Conservation (phyloP, 257 asterid genomes). For the Nicotiana knightiana region DNA sequence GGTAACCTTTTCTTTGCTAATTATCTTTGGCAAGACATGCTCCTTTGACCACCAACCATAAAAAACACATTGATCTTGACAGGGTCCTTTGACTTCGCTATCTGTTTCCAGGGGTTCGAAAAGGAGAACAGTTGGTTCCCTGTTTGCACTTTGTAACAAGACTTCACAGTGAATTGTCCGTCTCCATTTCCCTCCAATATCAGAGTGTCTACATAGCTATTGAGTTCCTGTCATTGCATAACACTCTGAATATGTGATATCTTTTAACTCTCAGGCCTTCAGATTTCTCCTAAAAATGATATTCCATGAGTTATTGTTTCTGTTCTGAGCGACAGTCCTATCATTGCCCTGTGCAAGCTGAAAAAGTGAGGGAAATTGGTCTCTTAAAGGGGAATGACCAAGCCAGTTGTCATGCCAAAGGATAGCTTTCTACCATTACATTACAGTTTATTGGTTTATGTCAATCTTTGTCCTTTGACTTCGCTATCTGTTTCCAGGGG, state of each 20-base stretch:
- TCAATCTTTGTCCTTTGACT: too few species aligned
- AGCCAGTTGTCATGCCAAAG: too few species aligned
- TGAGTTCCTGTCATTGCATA: not conserved
- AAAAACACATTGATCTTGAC: not conserved
- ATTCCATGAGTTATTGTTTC: too few species aligned
- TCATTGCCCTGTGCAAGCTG: too few species aligned
- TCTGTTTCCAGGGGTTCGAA: too few species aligned
- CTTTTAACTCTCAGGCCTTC: not conserved
- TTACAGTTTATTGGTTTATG: not conserved
- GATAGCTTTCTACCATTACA: too few species aligned
- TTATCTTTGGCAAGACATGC: not conserved
- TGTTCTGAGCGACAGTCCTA: too few species aligned
- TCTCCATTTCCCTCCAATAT: not conserved
- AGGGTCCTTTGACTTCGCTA: too few species aligned
- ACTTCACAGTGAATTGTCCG: not conserved
- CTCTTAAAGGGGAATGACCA: too few species aligned
- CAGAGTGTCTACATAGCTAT: not conserved
- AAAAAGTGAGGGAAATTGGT: too few species aligned
- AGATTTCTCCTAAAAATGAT: not conserved
- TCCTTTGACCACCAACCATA: not conserved
- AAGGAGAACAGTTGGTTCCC: not conserved
- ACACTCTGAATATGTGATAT: not conserved
- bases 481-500: too few species aligned
- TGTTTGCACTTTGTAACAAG: not conserved
- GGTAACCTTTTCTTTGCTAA: not conserved